phyloP scores from a whole-genome alignment of 2,329 filamentous ascomycete species.

The Aspergillus calidoustus region DNA sequence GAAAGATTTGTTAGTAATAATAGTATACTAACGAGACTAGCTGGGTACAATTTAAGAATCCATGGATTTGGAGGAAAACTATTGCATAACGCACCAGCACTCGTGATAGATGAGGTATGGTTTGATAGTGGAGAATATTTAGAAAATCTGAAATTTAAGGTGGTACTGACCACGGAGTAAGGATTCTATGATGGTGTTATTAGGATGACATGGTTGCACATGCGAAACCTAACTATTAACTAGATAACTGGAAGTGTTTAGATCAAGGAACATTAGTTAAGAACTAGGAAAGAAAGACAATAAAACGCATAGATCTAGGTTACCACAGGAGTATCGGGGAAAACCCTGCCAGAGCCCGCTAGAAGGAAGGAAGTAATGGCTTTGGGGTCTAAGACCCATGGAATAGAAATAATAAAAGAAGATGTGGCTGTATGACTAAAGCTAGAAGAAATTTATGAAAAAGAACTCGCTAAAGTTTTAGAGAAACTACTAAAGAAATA shows the following conservation, averaged over 20 bases:
- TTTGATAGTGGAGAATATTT: background rate
- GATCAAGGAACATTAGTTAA: no score
- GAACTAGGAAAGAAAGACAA: no score
- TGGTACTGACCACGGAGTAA: background rate
- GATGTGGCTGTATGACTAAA: background rate
- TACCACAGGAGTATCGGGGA: no score
- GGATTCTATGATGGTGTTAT: conserved; percentile 1
- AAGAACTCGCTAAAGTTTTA: background rate
- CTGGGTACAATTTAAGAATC: background rate
- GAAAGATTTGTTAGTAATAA: background rate
- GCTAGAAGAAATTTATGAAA: background rate
- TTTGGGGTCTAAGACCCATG: no score
- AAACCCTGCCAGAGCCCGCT: no score
- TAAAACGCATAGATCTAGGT: no score
- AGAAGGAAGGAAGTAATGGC: no score
- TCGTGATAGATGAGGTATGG: background rate
- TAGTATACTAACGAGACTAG: background rate
- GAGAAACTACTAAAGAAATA: conserved; percentile 1
- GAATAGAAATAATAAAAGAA: no score
- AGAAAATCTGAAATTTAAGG: background rate
- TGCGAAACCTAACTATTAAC: no score
- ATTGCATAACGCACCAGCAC: background rate
- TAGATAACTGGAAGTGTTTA: no score
- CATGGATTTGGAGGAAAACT: background rate
- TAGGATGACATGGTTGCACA: background rate